A percentile compares a stretch with the other conserved stretches of the same genome.
These are phyloP conservation scores for Endothia cerciana DNA, from an alignment of 2,329 filamentous ascomycete species.

Conservation along the genomic window DNA sequence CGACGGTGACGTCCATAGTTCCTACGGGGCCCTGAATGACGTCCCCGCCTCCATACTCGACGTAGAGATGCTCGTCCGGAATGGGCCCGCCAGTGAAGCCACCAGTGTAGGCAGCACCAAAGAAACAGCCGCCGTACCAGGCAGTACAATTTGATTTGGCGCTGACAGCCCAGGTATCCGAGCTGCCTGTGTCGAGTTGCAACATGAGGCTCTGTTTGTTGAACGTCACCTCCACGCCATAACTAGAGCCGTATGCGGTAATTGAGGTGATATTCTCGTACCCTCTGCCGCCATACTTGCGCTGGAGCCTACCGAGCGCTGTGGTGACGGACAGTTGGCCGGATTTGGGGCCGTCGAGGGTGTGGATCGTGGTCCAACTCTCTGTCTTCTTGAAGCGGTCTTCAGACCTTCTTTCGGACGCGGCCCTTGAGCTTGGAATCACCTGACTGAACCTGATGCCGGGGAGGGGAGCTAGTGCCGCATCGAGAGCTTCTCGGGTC, in stretches of 20 bases:
- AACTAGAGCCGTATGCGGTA: conserved; percentile 39
- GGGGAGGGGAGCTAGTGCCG: neutral
- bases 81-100: conserved; percentile 47
- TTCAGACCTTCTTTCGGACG: neutral
- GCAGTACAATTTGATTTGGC: conserved; percentile 48
- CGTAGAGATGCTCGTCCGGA: conserved; percentile 49
- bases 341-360: neutral
- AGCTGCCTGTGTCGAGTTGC: conserved; percentile 55
- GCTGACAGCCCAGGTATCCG: conserved; percentile 54
- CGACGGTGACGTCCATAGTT: conserved; percentile 49
- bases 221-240: conserved; percentile 42
- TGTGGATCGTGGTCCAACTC: conserved; percentile 5
- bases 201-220: conserved; percentile 33
- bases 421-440: neutral
- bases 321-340: conserved; percentile 4
- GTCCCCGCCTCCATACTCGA: conserved; percentile 55
- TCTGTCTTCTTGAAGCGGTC: conserved; percentile 17
- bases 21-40: conserved; percentile 52
- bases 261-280: conserved; percentile 41
- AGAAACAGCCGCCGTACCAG: conserved; percentile 44
- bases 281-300: conserved; percentile 32
- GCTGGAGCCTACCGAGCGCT: conserved; percentile 29
- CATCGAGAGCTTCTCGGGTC: neutral
- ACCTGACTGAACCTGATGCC: neutral
- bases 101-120: conserved; percentile 44